phyloP scores from a whole-genome alignment of 768 basidiomycete genomes.

The Suillus decipiens region DNA sequence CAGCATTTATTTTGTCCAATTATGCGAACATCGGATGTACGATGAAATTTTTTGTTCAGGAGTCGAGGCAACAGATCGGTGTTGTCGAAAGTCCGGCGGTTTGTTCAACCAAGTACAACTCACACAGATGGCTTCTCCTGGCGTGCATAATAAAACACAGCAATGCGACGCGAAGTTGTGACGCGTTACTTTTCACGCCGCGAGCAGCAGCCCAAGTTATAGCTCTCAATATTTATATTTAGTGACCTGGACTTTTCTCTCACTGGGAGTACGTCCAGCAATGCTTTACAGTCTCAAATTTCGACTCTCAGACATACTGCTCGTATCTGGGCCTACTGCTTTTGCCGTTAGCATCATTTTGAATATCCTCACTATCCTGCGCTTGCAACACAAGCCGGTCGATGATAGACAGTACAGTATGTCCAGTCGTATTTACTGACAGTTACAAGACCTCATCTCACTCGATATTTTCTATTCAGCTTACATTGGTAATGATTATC shows the following conservation, averaged over 20 bases:
- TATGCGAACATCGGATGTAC: background rate
- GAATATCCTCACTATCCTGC: background rate
- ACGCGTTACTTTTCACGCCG: background rate
- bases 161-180: background rate
- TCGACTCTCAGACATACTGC: background rate
- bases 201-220: background rate
- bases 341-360: background rate
- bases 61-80: background rate
- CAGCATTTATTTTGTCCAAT: background rate
- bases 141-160: background rate
- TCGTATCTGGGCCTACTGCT: background rate
- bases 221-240: background rate
- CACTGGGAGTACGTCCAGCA: background rate
- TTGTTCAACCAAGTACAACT: background rate
- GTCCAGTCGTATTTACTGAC: background rate
- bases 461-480: slow-evolving; percentile 18
- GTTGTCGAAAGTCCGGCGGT: background rate
- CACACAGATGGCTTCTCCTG: background rate
- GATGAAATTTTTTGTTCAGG: background rate
- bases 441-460: background rate
- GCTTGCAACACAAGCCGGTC: background rate
- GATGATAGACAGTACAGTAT: slow-evolving; percentile 10
- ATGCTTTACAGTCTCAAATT: background rate
- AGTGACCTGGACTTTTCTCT: background rate
- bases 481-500: slow-evolving; percentile 29